Evolutionary conservation across 257 asterid species (phyloP).

Genomic region (Solanum virginianum): DNA sequence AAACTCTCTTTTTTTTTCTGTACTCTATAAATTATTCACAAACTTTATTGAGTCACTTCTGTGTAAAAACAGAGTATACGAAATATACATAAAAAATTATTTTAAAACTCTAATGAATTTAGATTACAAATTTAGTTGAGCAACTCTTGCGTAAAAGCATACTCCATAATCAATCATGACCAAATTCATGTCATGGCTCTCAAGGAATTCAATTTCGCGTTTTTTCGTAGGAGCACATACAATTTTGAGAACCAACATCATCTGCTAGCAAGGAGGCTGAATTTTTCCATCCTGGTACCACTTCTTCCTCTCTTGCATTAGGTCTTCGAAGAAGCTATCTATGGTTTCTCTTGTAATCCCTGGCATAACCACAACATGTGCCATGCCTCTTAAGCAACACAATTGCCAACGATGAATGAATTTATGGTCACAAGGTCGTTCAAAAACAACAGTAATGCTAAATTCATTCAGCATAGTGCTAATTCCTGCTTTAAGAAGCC

Average conservation of each 20-base stretch:
- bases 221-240: no score
- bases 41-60: background rate
- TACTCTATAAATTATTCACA: background rate
- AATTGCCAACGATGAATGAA: background rate
- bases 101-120: background rate
- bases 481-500: constrained; percentile 2
- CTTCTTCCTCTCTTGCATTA: no score
- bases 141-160: background rate
- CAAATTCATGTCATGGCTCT: background rate
- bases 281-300: no score
- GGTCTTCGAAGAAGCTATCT: background rate
- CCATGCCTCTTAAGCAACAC: background rate
- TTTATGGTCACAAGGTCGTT: background rate
- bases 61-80: background rate
- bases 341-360: background rate
- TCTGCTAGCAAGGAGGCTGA: no score
- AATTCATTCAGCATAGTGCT: background rate
- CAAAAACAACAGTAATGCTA: background rate
- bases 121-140: background rate
- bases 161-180: background rate
- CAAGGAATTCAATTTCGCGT: no score
- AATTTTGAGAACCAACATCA: no score
- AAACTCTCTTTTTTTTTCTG: no score
- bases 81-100: background rate
- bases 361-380: background rate